Percentiles rank a stretch among this genome's conserved stretches.
phyloP scores from a whole-genome alignment of 495 filamentous ascomycete genomes.

The Podospora anserina region DNA sequence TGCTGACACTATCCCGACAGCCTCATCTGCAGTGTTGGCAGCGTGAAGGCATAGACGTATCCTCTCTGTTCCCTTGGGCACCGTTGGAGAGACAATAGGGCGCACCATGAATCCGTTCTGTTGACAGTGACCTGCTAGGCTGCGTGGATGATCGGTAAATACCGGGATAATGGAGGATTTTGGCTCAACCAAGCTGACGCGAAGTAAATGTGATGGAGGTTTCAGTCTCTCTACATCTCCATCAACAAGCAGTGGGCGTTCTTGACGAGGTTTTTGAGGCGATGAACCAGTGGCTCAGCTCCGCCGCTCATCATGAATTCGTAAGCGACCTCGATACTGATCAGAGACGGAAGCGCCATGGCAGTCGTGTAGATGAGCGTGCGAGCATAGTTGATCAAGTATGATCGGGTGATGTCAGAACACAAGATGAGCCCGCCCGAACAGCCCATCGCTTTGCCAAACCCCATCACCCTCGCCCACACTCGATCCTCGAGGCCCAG shows the following conservation, averaged over 20 bases:
- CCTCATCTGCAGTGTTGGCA: conserved; percentile 46
- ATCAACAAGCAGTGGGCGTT: conserved; percentile 28
- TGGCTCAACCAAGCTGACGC: conserved; percentile 25
- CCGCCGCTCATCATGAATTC: conserved; percentile 44
- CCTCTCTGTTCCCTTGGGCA: conserved; percentile 49
- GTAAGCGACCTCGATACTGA: conserved; percentile 50
- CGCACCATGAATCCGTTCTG: conserved; percentile 49
- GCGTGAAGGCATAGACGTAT: conserved; percentile 56
- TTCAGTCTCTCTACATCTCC: conserved; percentile 15
- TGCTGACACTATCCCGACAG: conserved; percentile 39
- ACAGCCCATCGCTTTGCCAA: conserved; percentile 72
- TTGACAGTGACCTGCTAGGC: conserved; percentile 52
- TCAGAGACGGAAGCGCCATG: conserved; percentile 53
- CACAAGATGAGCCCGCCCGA: conserved; percentile 59
- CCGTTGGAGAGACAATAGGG: conserved; percentile 55
- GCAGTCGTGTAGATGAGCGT: conserved; percentile 60
- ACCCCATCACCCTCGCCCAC: conserved; percentile 69
- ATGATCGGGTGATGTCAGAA: conserved; percentile 46
- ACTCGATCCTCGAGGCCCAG: conserved; percentile 63
- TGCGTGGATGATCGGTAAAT: conserved; percentile 44
- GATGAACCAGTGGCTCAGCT: conserved; percentile 35
- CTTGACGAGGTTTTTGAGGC: conserved; percentile 28
- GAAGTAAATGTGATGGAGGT: conserved; percentile 21
- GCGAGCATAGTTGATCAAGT: conserved; percentile 62
- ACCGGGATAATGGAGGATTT: conserved; percentile 43